phyloP scores from a whole-genome alignment of 2,329 filamentous ascomycete genomes.

The Claviceps capensis region DNA sequence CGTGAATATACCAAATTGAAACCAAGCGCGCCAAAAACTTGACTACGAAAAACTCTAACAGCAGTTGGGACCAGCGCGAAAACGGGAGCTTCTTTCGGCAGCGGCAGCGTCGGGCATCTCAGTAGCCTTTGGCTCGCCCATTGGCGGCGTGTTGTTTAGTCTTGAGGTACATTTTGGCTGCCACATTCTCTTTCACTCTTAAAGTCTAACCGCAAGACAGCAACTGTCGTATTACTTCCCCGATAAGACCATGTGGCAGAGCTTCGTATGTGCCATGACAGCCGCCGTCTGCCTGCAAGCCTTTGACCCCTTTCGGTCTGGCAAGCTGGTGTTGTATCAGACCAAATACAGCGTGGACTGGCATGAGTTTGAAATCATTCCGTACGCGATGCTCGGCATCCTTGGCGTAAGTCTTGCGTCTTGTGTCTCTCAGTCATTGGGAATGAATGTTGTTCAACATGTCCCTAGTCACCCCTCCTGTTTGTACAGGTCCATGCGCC shows the following conservation, averaged over 20 bases:
- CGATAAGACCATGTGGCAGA: constrained; percentile 99
- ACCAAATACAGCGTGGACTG: constrained; percentile 84
- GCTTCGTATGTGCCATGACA: constrained; percentile 98
- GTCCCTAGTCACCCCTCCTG: neutral
- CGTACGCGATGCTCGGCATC: constrained; percentile 75
- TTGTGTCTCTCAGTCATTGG: neutral
- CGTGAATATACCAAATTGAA: constrained; percentile 4
- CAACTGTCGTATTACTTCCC: constrained; percentile 96
- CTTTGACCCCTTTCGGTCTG: constrained; percentile 86
- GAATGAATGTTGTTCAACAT: constrained; percentile 1
- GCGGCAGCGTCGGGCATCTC: constrained; percentile 87
- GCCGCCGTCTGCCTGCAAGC: constrained; percentile 87
- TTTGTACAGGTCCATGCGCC: neutral
- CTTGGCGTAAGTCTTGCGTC: constrained; percentile 43
- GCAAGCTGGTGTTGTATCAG: constrained; percentile 91
- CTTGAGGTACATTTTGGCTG: constrained; percentile 48
- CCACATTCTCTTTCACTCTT: neutral
- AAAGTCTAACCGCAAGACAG: constrained; percentile 21
- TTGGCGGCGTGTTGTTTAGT: constrained; percentile 88
- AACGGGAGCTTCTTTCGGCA: constrained; percentile 83
- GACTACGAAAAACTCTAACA: neutral
- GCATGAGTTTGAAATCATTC: constrained; percentile 88
- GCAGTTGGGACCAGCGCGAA: constrained; percentile 48
- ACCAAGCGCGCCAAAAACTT: neutral
- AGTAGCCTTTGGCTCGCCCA: constrained; percentile 85